Conservation (phyloP, 352 stramenopile species). For the Phytophthora hybrid region DNA sequence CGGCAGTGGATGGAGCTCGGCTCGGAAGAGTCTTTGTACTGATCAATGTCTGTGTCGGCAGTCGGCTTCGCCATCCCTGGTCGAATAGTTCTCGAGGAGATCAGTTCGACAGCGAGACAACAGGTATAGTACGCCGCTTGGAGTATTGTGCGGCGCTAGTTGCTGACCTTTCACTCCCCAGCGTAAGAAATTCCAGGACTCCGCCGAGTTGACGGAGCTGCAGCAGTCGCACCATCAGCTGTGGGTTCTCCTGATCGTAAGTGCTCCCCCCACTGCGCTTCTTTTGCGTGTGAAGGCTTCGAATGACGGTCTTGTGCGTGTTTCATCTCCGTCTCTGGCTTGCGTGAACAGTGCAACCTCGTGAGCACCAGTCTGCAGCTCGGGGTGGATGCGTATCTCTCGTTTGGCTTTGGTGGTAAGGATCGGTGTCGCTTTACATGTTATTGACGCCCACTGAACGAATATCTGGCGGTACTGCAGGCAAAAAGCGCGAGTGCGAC, state of each 20-base stretch:
- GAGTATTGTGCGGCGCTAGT: not conserved
- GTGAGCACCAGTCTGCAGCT: conserved; percentile 70
- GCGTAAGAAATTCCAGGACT: conserved; percentile 55
- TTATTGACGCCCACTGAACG: not conserved
- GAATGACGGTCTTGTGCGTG: not conserved
- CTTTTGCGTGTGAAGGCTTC: not conserved
- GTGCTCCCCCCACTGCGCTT: conserved; percentile 9
- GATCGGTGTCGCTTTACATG: not conserved
- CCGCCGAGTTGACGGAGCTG: conserved; percentile 50
- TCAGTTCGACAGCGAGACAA: conserved; percentile 55
- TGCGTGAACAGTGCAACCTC: conserved; percentile 61
- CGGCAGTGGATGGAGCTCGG: not conserved
- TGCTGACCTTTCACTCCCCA: not conserved
- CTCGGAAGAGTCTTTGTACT: not conserved
- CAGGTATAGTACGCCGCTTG: conserved; percentile 45
- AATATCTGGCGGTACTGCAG: conserved; percentile 20
- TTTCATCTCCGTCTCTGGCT: not conserved
- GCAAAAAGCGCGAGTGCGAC: conserved; percentile 51
- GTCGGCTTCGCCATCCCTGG: conserved; percentile 71
- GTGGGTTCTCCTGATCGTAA: conserved; percentile 71
- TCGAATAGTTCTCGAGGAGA: conserved; percentile 66
- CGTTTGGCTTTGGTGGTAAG: conserved; percentile 56
- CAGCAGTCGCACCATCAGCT: conserved; percentile 78
- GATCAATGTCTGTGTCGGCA: conserved; percentile 23
- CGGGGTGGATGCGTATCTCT: conserved; percentile 69